phyloP scores from a whole-genome alignment of 495 filamentous ascomycete genomes.

The Elaphomyces granulatus region DNA sequence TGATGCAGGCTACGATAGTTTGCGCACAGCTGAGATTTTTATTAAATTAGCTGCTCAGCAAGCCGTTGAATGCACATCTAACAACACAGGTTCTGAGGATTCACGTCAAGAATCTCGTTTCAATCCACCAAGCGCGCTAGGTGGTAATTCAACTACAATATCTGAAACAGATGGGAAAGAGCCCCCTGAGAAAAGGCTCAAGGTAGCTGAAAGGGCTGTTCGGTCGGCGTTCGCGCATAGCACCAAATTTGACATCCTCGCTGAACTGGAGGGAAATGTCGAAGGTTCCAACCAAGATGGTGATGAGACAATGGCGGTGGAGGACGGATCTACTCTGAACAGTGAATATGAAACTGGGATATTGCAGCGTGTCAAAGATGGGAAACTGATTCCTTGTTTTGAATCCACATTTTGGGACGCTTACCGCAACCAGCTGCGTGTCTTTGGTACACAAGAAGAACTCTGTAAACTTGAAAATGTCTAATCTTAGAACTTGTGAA shows the following conservation, averaged over 20 bases:
- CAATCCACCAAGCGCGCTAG: neutral
- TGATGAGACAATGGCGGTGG: too few relatives aligned
- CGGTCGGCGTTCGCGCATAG: neutral
- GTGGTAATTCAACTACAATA: too few relatives aligned
- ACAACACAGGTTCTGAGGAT: neutral
- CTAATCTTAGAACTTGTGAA: too few relatives aligned
- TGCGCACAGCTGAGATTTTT: constrained; percentile 50
- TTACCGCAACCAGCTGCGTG: constrained; percentile 50
- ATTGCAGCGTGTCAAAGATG: constrained; percentile 3
- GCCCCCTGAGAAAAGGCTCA: neutral
- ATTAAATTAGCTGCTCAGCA: constrained; percentile 44
- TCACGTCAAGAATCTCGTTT: neutral
- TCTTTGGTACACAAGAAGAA: constrained; percentile 48
- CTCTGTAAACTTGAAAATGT: constrained; percentile 23
- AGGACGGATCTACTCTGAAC: too few relatives aligned
- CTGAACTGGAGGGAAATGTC: too few relatives aligned
- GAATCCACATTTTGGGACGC: constrained; percentile 42
- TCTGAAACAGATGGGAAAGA: too few relatives aligned
- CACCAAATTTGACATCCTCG: constrained; percentile 10
- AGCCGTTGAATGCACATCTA: constrained; percentile 12
- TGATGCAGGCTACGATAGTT: constrained; percentile 63
- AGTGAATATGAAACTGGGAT: neutral
- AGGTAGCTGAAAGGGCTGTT: neutral
- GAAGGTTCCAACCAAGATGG: too few relatives aligned
- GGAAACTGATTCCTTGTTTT: constrained; percentile 33